Conservation (phyloP, 352 stramenopile genomes). For the Pythium phragmiticola region DNA sequence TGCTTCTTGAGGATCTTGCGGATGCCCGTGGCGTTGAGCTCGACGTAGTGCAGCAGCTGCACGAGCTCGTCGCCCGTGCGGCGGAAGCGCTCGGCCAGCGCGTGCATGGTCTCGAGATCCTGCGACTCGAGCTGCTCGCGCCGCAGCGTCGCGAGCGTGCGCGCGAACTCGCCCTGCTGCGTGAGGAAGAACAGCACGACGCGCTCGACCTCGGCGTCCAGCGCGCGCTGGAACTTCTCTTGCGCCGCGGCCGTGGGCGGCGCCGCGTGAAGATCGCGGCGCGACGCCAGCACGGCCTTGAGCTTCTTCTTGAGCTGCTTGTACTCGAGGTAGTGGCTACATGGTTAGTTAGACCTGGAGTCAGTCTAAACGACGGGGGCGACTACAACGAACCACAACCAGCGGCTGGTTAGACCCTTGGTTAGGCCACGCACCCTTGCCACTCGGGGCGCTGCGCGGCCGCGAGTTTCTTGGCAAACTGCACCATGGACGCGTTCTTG, state of each 20-base stretch:
- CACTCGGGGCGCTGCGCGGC: slow-evolving; percentile 71
- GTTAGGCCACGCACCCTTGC: slow-evolving; percentile 44
- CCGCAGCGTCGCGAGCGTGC: slow-evolving; percentile 53
- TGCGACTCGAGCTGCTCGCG: slow-evolving; percentile 42
- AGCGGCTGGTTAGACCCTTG: background rate
- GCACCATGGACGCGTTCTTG: slow-evolving; percentile 44
- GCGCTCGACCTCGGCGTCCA: slow-evolving; percentile 81
- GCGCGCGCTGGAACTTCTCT: slow-evolving; percentile 67
- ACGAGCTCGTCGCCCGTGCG: slow-evolving; percentile 79
- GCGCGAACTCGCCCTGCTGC: slow-evolving; percentile 83
- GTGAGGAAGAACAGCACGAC: slow-evolving; percentile 87
- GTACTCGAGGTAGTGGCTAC: slow-evolving; percentile 89
- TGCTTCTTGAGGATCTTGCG: slow-evolving; percentile 91
- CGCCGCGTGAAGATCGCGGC: slow-evolving; percentile 33
- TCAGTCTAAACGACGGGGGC: background rate
- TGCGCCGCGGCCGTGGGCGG: slow-evolving; percentile 40
- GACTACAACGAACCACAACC: background rate
- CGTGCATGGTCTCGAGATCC: slow-evolving; percentile 72
- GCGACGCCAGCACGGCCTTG: slow-evolving; percentile 61
- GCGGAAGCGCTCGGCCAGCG: slow-evolving; percentile 61
- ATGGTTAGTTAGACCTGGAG: background rate
- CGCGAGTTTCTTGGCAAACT: slow-evolving; percentile 83
- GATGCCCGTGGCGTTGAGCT: slow-evolving; percentile 85
- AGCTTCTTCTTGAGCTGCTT: slow-evolving; percentile 89
- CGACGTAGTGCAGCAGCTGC: slow-evolving; percentile 80